Percentiles rank a stretch among this genome's conserved stretches.
phyloP scores from a whole-genome alignment of 1,284 basidiomycete species.

The Caloboletus firmus region DNA sequence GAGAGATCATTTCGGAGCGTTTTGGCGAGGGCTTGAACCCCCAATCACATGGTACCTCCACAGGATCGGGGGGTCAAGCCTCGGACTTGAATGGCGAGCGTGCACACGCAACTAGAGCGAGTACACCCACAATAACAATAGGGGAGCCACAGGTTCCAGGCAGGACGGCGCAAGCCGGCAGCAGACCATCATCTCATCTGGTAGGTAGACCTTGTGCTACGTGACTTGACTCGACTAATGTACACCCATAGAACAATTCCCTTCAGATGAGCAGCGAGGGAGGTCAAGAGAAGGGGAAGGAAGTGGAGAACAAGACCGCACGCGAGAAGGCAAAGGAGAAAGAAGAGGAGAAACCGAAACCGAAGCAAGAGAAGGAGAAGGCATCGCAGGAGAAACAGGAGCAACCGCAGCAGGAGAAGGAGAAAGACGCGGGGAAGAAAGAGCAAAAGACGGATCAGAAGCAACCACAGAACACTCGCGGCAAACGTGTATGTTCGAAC shows the following conservation, averaged over 20 bases:
- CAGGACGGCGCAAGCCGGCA: background rate
- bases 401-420: too few species aligned
- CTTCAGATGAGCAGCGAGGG: background rate
- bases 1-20: constrained; percentile 33
- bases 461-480: background rate
- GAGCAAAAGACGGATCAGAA: background rate
- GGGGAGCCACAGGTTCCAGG: constrained; percentile 15
- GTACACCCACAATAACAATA: constrained; percentile 8
- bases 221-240: background rate
- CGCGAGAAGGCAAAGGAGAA: background rate
- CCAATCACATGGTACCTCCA: constrained; percentile 19
- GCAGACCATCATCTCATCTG: background rate
- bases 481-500: constrained; percentile 5
- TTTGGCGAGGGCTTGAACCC: constrained; percentile 18
- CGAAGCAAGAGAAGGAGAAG: background rate
- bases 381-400: too few species aligned
- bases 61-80: constrained; percentile 25
- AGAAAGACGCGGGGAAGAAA: background rate
- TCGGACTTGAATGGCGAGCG: constrained; percentile 6
- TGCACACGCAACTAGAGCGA: background rate
- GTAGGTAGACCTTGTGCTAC: constrained; percentile 6
- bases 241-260: background rate
- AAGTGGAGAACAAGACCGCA: too few species aligned
- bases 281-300: background rate
- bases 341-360: background rate